A percentile compares a stretch with the other conserved stretches of the same genome.
Conservation (phyloP, 176 grass and related monocot species). For the Cocos nucifera region DNA sequence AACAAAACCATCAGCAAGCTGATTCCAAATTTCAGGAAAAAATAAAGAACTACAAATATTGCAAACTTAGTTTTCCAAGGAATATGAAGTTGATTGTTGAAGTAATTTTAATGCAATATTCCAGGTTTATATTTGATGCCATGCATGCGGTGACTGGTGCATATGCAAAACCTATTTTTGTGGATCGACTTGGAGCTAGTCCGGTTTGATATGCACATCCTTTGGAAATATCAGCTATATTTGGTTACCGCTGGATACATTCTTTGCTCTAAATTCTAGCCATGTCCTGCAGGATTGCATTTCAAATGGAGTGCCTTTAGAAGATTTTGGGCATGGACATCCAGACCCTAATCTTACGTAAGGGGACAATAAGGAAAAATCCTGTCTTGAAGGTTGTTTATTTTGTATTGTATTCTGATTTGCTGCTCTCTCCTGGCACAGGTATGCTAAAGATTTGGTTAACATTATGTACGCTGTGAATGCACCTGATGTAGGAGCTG, state of each 20-base stretch:
- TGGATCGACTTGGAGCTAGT: slow-evolving; percentile 70
- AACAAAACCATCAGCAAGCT: too few species aligned
- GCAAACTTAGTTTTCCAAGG: too few species aligned
- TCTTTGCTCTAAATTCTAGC: background rate
- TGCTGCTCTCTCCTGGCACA: slow-evolving; percentile 25
- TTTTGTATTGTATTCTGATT: background rate
- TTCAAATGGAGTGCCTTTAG: slow-evolving; percentile 70
- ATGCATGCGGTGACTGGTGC: slow-evolving; percentile 93
- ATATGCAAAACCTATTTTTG: slow-evolving; percentile 89
- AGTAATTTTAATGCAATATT: slow-evolving; percentile 4
- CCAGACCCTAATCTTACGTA: slow-evolving; percentile 96
- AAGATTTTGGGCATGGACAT: slow-evolving; percentile 89
- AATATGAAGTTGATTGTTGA: too few species aligned
- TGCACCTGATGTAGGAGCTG: slow-evolving; percentile 87
- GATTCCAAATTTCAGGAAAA: too few species aligned
- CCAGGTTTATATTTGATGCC: slow-evolving; percentile 73
- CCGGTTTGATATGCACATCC: slow-evolving; percentile 34
- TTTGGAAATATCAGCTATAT: background rate
- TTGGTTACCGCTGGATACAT: background rate
- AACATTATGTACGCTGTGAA: slow-evolving; percentile 53
- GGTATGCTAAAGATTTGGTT: slow-evolving; percentile 92
- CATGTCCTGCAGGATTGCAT: slow-evolving; percentile 49
- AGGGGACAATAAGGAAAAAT: slow-evolving; percentile 7
- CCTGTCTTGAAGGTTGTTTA: background rate
- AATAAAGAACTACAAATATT: too few species aligned